These are phyloP conservation scores for Astragalus glycyphyllos DNA, from an alignment of 306 rosid genomes.

Conservation along the genomic window DNA sequence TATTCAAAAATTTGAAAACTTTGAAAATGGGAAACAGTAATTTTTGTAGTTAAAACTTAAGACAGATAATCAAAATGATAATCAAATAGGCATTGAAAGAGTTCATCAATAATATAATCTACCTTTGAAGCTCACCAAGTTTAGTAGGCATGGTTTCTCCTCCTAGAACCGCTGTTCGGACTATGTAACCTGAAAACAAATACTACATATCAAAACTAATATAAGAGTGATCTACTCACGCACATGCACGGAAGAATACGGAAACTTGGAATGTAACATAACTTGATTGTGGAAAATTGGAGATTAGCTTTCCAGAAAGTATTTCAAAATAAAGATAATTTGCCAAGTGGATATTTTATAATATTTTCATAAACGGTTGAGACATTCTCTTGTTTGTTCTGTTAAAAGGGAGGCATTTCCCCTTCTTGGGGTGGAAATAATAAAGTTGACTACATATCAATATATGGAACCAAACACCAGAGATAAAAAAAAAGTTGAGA, in stretches of 20 bases:
- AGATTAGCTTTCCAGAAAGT: neutral
- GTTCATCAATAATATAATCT: conserved; percentile 43
- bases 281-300: conserved; percentile 24
- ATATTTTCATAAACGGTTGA: neutral
- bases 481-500: too few species aligned
- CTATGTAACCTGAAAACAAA: conserved; percentile 53
- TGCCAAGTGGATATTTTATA: conserved; percentile 20
- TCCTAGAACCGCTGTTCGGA: conserved; percentile 55
- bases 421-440: conserved; percentile 6
- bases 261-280: conserved; percentile 1
- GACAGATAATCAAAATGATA: neutral
- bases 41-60: too few species aligned
- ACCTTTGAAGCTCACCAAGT: conserved; percentile 48
- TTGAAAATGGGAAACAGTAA: neutral
- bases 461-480: too few species aligned
- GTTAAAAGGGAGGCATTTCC: neutral
- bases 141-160: conserved; percentile 62
- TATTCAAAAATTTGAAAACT: too few species aligned
- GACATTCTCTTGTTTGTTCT: conserved; percentile 15
- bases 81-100: neutral
- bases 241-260: conserved; percentile 11
- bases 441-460: neutral
- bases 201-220: conserved; percentile 30
- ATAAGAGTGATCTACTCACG: conserved; percentile 15
- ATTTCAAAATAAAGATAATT: neutral